Conservation (phyloP, 2,329 filamentous ascomycete species). For the Xylaria sp. region DNA sequence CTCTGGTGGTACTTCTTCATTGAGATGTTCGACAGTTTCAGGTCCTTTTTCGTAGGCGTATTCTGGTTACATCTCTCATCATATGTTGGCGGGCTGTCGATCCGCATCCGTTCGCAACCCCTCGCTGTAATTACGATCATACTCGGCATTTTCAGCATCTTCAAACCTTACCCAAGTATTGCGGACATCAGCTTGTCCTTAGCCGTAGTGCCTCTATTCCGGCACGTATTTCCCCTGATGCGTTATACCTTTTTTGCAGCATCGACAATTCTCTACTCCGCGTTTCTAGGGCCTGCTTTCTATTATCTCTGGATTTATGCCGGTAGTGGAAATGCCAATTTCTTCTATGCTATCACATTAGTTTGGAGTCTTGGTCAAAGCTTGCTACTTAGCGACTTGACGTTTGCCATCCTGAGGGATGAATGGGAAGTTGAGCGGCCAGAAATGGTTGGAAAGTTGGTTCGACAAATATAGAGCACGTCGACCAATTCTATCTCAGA, state of each 20-base stretch:
- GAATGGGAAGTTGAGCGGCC: constrained; percentile 94
- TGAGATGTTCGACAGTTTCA: constrained; percentile 98
- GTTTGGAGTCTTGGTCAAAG: constrained; percentile 95
- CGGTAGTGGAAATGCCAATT: constrained; percentile 97
- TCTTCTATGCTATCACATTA: constrained; percentile 99
- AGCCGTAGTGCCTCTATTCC: constrained; percentile 82
- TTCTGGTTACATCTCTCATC: constrained; percentile 96
- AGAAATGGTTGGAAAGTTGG: constrained; percentile 88
- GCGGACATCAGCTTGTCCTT: constrained; percentile 89
- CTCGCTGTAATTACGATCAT: constrained; percentile 86
- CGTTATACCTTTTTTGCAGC: constrained; percentile 90
- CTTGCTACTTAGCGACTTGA: constrained; percentile 83
- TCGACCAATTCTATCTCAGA: neutral
- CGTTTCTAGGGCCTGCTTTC: constrained; percentile 90
- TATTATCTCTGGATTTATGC: constrained; percentile 99
- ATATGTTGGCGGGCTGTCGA: constrained; percentile 86
- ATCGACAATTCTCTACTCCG: constrained; percentile 85
- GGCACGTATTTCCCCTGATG: constrained; percentile 94
- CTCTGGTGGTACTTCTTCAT: constrained; percentile 99
- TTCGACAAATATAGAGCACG: constrained; percentile 77
- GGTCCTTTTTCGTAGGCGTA: constrained; percentile 94
- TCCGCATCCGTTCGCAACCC: constrained; percentile 85
- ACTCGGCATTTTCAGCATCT: constrained; percentile 89
- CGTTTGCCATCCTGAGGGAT: constrained; percentile 89
- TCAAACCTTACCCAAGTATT: constrained; percentile 96